Percentiles rank a stretch among this genome's conserved stretches.
Conservation (phyloP, 371 early-diverging fungal genomes). For the Entomophthora muscae region DNA sequence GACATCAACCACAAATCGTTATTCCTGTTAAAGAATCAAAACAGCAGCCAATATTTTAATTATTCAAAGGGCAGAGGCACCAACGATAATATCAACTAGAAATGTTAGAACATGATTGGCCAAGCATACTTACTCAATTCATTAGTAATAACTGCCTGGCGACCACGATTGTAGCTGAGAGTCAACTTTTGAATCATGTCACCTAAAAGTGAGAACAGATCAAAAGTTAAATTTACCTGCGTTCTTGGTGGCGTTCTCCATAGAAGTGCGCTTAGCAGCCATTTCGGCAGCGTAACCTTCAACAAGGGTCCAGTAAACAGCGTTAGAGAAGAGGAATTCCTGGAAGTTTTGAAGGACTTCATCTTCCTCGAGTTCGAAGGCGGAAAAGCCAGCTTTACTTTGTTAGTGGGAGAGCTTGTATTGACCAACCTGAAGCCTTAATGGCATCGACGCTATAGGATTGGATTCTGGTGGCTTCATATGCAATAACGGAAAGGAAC, state of each 20-base stretch:
- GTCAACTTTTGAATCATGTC: constrained; percentile 57
- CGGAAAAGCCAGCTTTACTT: constrained; percentile 52
- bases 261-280: constrained; percentile 92
- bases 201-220: constrained; percentile 11
- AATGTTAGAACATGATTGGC: background rate
- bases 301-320: constrained; percentile 82
- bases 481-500: constrained; percentile 87
- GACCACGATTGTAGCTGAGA: constrained; percentile 83
- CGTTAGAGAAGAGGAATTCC: constrained; percentile 88
- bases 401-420: background rate
- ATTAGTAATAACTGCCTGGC: constrained; percentile 95
- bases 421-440: constrained; percentile 41
- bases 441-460: constrained; percentile 49
- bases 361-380: constrained; percentile 79
- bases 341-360: constrained; percentile 74
- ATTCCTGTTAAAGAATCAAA: no score
- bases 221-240: constrained; percentile 43
- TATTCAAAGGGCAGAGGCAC: constrained; percentile 71
- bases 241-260: constrained; percentile 99
- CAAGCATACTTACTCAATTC: constrained; percentile 45
- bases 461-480: constrained; percentile 54
- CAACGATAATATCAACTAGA: constrained; percentile 76
- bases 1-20: no score
- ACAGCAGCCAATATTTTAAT: no score
- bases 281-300: constrained; percentile 96